Percentiles rank a stretch among this genome's conserved stretches.
phyloP scores from a whole-genome alignment of 257 asterid species.

The Phtheirospermum japonicum region DNA sequence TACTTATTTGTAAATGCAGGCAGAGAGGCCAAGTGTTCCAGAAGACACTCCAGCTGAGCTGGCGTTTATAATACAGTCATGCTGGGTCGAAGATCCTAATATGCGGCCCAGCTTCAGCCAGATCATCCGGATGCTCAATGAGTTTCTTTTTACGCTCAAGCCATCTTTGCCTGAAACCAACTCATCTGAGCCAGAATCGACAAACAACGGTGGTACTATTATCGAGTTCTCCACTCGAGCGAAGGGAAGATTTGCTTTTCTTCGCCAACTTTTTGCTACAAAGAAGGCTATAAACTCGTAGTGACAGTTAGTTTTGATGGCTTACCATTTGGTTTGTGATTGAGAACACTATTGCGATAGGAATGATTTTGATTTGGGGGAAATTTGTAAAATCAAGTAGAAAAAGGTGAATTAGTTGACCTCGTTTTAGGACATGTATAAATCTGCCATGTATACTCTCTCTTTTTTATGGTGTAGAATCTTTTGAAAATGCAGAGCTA shows the following conservation, averaged over 20 bases:
- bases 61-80: slow-evolving; percentile 73
- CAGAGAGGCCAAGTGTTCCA: slow-evolving; percentile 81
- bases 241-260: slow-evolving; percentile 80
- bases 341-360: no score
- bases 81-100: slow-evolving; percentile 99
- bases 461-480: no score
- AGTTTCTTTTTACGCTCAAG: slow-evolving; percentile 53
- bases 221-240: slow-evolving; percentile 74
- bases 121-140: slow-evolving; percentile 85
- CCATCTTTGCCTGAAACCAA: slow-evolving; percentile 42
- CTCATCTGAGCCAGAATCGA: slow-evolving; percentile 39
- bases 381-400: slow-evolving; percentile 30
- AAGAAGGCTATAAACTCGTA: slow-evolving; percentile 76
- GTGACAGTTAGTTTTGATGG: slow-evolving; percentile 16
- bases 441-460: neutral
- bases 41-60: slow-evolving; percentile 67
- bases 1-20: slow-evolving; percentile 45
- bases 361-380: neutral
- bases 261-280: slow-evolving; percentile 85
- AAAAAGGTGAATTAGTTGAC: slow-evolving; percentile 17
- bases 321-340: neutral
- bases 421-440: slow-evolving; percentile 23
- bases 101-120: slow-evolving; percentile 90
- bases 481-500: no score
- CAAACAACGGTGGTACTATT: slow-evolving; percentile 57